These are phyloP conservation scores for Trichocladium antarcticum DNA, from an alignment of 495 filamentous ascomycete species.

Conservation along the genomic window DNA sequence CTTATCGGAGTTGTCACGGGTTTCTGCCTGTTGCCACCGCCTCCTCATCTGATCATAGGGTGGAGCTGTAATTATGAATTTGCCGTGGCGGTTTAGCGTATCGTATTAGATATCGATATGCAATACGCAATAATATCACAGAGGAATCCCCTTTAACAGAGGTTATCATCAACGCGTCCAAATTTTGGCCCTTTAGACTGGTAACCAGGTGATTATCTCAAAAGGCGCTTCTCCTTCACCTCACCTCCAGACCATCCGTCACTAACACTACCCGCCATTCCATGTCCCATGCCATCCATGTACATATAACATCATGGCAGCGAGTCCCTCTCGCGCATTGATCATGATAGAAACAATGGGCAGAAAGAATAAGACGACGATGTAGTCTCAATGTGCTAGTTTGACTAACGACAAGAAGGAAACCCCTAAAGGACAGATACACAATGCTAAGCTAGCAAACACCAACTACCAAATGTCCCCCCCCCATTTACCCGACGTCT, in stretches of 20 bases:
- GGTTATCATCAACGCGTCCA: too few relatives aligned
- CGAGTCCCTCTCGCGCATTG: neutral
- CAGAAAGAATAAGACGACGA: neutral
- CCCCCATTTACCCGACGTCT: conserved; percentile 10
- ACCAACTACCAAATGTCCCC: neutral
- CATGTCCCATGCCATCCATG: neutral
- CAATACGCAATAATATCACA: too few relatives aligned
- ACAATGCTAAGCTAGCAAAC: neutral
- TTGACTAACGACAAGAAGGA: neutral
- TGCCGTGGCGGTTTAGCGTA: too few relatives aligned
- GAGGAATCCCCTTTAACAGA: too few relatives aligned
- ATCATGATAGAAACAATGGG: neutral
- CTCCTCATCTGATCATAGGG: neutral
- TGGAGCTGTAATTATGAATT: too few relatives aligned
- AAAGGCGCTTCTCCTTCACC: too few relatives aligned
- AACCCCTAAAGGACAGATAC: neutral
- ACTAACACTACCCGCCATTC: neutral
- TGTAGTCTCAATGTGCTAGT: neutral
- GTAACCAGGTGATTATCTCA: too few relatives aligned
- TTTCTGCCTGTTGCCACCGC: conserved; percentile 9
- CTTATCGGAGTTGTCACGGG: neutral
- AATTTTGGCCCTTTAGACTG: too few relatives aligned
- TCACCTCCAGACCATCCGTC: too few relatives aligned
- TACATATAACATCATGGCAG: neutral
- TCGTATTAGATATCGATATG: too few relatives aligned